Conservation (phyloP, 176 grass and related monocot genomes). For the Themeda triandra region DNA sequence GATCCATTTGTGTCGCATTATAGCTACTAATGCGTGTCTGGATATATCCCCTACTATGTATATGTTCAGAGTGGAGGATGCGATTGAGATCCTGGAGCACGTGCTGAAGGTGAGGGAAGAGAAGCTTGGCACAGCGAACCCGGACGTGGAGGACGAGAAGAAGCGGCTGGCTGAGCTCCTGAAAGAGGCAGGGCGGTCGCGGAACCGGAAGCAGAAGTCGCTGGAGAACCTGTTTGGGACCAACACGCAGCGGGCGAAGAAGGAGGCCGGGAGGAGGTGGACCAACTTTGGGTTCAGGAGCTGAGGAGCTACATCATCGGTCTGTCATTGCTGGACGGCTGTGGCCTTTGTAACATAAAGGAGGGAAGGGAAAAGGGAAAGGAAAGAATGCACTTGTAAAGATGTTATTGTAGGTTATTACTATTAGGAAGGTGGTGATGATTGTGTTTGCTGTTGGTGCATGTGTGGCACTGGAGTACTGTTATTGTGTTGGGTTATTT, state of each 20-base stretch:
- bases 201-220: slow-evolving; percentile 86
- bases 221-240: slow-evolving; percentile 69
- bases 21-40: neutral
- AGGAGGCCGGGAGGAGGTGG: slow-evolving; percentile 78
- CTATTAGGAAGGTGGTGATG: slow-evolving; percentile 44
- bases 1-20: neutral
- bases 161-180: slow-evolving; percentile 70
- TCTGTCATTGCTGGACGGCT: neutral
- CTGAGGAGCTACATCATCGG: neutral
- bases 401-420: slow-evolving; percentile 32
- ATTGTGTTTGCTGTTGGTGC: slow-evolving; percentile 38
- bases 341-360: slow-evolving; percentile 57
- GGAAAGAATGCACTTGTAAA: slow-evolving; percentile 54
- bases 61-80: slow-evolving; percentile 74
- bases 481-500: neutral
- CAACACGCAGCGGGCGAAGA: slow-evolving; percentile 57
- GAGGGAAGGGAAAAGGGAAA: neutral
- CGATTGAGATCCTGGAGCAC: slow-evolving; percentile 88
- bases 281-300: slow-evolving; percentile 87
- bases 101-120: slow-evolving; percentile 94
- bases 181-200: slow-evolving; percentile 73
- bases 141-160: slow-evolving; percentile 95
- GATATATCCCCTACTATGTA: neutral
- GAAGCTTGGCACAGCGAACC: slow-evolving; percentile 92
- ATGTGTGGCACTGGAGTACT: neutral